These are phyloP conservation scores for Pleurotus tuoliensis DNA, from an alignment of 768 basidiomycete species.

Conservation along the genomic window DNA sequence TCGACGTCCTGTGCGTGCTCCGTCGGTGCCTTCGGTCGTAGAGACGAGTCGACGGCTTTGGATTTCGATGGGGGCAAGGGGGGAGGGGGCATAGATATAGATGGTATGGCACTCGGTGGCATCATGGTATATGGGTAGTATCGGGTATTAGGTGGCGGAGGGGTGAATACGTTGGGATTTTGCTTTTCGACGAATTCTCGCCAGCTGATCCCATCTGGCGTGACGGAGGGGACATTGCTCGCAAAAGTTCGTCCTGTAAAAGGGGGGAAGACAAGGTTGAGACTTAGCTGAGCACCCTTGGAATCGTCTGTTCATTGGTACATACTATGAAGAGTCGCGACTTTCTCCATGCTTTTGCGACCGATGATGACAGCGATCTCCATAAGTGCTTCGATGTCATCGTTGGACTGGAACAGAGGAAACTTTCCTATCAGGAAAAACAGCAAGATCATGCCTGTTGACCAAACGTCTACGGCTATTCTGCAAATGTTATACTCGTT, in stretches of 20 bases:
- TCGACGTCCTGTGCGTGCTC: slow-evolving; percentile 55
- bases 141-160: slow-evolving; percentile 43
- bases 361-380: slow-evolving; percentile 91
- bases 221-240: slow-evolving; percentile 84
- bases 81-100: slow-evolving; percentile 14
- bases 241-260: slow-evolving; percentile 77
- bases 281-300: too few species aligned
- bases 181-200: slow-evolving; percentile 68
- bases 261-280: neutral
- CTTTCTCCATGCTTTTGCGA: slow-evolving; percentile 73
- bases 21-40: slow-evolving; percentile 22
- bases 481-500: slow-evolving; percentile 1
- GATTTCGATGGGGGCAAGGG: slow-evolving; percentile 10
- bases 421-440: slow-evolving; percentile 93
- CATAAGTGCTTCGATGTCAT: slow-evolving; percentile 94
- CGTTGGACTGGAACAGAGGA: slow-evolving; percentile 89
- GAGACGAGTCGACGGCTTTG: slow-evolving; percentile 13
- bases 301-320: neutral
- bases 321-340: slow-evolving; percentile 84
- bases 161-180: slow-evolving; percentile 66
- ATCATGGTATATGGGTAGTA: slow-evolving; percentile 47
- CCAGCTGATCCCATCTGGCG: slow-evolving; percentile 66
- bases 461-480: slow-evolving; percentile 95
- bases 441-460: slow-evolving; percentile 86
- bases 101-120: slow-evolving; percentile 11